Evolutionary conservation across 805 yeast genomes (phyloP).

Genomic region (Scheffersomyces lignosus): DNA sequence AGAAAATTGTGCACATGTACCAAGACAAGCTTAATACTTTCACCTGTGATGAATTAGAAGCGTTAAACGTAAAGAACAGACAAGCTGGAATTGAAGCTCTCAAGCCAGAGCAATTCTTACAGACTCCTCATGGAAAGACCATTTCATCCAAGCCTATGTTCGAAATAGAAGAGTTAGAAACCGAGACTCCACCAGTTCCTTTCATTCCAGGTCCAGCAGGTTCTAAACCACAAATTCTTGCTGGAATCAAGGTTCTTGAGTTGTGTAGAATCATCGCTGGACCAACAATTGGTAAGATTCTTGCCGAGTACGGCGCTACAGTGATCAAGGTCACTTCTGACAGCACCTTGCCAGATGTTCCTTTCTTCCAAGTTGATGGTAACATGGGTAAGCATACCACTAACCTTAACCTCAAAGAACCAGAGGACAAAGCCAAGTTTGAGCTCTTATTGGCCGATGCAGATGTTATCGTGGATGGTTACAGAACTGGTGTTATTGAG

Average conservation of each 20-base stretch:
- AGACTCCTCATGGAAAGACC: constrained; percentile 27
- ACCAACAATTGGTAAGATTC: constrained; percentile 29
- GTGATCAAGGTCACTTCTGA: constrained; percentile 29
- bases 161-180: constrained; percentile 19
- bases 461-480: constrained; percentile 33
- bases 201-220: constrained; percentile 9
- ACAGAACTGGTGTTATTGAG: constrained; percentile 27
- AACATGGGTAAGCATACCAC: constrained; percentile 34
- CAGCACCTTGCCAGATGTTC: constrained; percentile 26
- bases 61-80: constrained; percentile 21
- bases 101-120: constrained; percentile 24
- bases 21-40: constrained; percentile 22
- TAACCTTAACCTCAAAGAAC: constrained; percentile 26
- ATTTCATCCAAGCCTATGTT: constrained; percentile 20
- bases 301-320: constrained; percentile 35
- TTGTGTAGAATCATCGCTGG: constrained; percentile 34
- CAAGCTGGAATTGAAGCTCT: constrained; percentile 34
- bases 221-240: constrained; percentile 19
- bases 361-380: constrained; percentile 34
- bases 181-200: constrained; percentile 23
- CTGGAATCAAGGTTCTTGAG: constrained; percentile 32
- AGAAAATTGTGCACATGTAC: constrained; percentile 18
- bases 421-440: constrained; percentile 21
- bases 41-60: constrained; percentile 26
- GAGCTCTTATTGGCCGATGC: constrained; percentile 29